These are phyloP conservation scores for Fusarium liriodendri DNA, from an alignment of 2,329 filamentous ascomycete genomes.

Conservation along the genomic window DNA sequence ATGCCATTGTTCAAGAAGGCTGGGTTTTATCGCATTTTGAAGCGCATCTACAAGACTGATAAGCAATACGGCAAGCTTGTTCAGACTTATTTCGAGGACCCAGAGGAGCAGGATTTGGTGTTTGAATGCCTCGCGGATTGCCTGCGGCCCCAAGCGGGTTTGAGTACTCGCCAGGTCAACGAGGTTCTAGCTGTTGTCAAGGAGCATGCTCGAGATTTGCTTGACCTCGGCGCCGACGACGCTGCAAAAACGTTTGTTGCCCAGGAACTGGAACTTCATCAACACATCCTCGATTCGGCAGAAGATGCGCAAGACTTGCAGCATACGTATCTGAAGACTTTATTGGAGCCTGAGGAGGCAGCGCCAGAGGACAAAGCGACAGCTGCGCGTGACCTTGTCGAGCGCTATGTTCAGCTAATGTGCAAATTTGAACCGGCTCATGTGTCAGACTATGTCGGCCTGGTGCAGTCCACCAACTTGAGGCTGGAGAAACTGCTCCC, in stretches of 20 bases:
- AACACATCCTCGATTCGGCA: constrained; percentile 71
- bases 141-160: constrained; percentile 70
- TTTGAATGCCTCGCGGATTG: constrained; percentile 85
- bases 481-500: constrained; percentile 84
- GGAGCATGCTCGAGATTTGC: constrained; percentile 73
- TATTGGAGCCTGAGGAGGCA: constrained; percentile 73
- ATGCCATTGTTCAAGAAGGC: constrained; percentile 84
- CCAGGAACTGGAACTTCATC: constrained; percentile 73
- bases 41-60: constrained; percentile 85
- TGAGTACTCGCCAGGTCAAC: constrained; percentile 76
- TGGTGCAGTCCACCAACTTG: constrained; percentile 81
- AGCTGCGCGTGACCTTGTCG: constrained; percentile 73
- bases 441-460: constrained; percentile 86
- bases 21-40: constrained; percentile 90
- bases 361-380: constrained; percentile 46
- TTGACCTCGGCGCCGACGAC: constrained; percentile 72
- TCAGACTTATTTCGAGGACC: constrained; percentile 86
- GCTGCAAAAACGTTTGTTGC: constrained; percentile 74
- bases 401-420: constrained; percentile 91
- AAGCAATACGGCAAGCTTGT: constrained; percentile 83
- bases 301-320: constrained; percentile 72
- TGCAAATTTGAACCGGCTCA: constrained; percentile 85
- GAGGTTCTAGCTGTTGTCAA: constrained; percentile 77
- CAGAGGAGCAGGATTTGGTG: constrained; percentile 77
- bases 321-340: constrained; percentile 79